Conservation (phyloP, 192 early-diverging fungal genomes). For the Podochytrium sp. region DNA sequence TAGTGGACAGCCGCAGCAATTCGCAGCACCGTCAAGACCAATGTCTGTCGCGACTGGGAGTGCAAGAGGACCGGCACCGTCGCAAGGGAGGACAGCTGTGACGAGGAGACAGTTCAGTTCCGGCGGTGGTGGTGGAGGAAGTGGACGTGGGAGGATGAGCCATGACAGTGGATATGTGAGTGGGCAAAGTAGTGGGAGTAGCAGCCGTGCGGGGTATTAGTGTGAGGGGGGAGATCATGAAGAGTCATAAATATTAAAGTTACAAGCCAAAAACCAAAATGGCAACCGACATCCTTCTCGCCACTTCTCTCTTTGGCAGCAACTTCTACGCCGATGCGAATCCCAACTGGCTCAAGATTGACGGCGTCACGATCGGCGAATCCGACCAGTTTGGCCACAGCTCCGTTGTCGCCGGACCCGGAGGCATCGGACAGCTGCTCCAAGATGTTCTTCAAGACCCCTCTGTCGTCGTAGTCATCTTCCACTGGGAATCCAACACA, state of each 20-base stretch:
- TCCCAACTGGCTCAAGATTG: background rate
- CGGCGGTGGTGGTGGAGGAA: background rate
- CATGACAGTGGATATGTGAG: too few species aligned
- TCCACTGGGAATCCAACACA: background rate
- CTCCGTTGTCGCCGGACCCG: background rate
- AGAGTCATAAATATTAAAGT: too few species aligned
- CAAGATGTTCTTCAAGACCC: background rate
- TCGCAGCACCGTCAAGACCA: too few species aligned
- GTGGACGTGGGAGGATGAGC: background rate
- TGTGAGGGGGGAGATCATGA: too few species aligned
- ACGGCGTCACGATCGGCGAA: slow-evolving; percentile 2
- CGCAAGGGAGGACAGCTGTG: background rate
- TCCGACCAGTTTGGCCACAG: background rate
- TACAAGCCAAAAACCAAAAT: too few species aligned
- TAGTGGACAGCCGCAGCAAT: background rate
- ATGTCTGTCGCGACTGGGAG: background rate
- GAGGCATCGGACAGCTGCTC: background rate
- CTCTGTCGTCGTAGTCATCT: background rate
- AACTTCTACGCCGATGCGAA: background rate
- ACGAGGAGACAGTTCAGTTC: background rate
- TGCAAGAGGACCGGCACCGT: background rate
- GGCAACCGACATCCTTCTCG: too few species aligned
- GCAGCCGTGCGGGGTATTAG: too few species aligned
- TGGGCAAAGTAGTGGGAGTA: too few species aligned
- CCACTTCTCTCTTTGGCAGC: background rate